Evolutionary conservation across 805 yeast species (phyloP).

Genomic region (Ascoidea tarda): DNA sequence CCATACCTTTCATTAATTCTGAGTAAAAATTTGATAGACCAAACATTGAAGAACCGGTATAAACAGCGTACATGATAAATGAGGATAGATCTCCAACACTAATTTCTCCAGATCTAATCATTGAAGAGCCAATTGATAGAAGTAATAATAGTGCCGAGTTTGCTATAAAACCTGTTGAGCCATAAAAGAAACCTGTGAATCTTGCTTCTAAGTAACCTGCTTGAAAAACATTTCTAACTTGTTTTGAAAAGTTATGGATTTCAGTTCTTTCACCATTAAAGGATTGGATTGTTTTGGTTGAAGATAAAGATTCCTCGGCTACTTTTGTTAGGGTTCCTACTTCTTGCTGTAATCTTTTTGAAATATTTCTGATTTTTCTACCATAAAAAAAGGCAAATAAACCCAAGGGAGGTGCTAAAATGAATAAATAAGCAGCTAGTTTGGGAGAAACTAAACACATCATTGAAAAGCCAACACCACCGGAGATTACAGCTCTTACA

Average conservation of each 20-base stretch:
- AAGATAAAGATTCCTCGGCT: constrained; percentile 81
- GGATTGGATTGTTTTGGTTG: constrained; percentile 77
- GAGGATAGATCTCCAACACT: constrained; percentile 84
- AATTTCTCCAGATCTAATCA: constrained; percentile 65
- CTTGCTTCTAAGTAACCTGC: constrained; percentile 72
- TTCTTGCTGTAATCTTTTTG: constrained; percentile 68
- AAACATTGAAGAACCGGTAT: constrained; percentile 84
- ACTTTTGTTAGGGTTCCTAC: constrained; percentile 80
- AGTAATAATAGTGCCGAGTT: constrained; percentile 68
- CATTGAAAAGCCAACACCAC: constrained; percentile 79
- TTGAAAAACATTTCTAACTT: constrained; percentile 48
- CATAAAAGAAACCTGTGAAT: constrained; percentile 62
- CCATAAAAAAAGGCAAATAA: constrained; percentile 77
- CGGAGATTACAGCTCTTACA: constrained; percentile 69
- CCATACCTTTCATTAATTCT: constrained; percentile 93
- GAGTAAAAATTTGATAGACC: constrained; percentile 86
- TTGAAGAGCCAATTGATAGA: constrained; percentile 64
- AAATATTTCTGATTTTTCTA: constrained; percentile 54
- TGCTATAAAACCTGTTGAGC: constrained; percentile 75
- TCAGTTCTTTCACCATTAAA: constrained; percentile 78
- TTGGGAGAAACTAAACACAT: constrained; percentile 81
- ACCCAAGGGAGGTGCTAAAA: constrained; percentile 74
- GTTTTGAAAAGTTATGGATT: constrained; percentile 58
- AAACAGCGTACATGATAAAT: constrained; percentile 90
- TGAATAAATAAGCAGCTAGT: constrained; percentile 66